A percentile compares a stretch with the other conserved stretches of the same genome.
These are phyloP conservation scores for Nakaseomyces glabratus DNA, from an alignment of 1,139 yeast species.

Conservation along the genomic window DNA sequence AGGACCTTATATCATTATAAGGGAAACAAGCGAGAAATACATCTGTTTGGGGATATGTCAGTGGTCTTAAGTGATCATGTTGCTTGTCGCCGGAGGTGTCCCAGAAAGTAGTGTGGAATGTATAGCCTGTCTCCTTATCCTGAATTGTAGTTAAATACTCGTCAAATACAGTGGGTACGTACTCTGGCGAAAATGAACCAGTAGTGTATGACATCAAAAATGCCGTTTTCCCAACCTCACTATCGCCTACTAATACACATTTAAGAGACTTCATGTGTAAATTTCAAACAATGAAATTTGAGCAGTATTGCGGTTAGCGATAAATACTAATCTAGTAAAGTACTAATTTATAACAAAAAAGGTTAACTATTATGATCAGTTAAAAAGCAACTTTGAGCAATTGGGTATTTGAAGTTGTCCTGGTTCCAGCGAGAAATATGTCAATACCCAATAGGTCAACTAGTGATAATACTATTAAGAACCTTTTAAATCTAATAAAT, in stretches of 20 bases:
- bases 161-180: constrained; percentile 87
- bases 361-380: too few species aligned
- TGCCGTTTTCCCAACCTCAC: constrained; percentile 91
- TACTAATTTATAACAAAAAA: too few species aligned
- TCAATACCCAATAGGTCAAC: too few species aligned
- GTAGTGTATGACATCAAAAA: constrained; percentile 81
- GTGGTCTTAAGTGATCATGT: constrained; percentile 79
- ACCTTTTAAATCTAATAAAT: too few species aligned
- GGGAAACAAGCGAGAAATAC: constrained; percentile 80
- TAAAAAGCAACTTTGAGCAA: too few species aligned
- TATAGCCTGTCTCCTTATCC: constrained; percentile 51
- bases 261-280: constrained; percentile 84
- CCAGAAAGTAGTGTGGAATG: constrained; percentile 73
- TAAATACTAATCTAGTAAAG: too few species aligned
- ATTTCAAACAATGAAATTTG: too few species aligned
- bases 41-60: constrained; percentile 86
- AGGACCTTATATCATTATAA: constrained; percentile 71
- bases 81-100: constrained; percentile 95
- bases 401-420: too few species aligned
- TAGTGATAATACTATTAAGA: too few species aligned
- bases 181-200: constrained; percentile 88
- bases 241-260: constrained; percentile 94
- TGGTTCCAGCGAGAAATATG: too few species aligned
- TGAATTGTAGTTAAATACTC: constrained; percentile 63
- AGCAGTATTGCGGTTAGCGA: too few species aligned